A percentile compares a stretch with the other conserved stretches of the same genome.
phyloP scores from a whole-genome alignment of 176 grass and related monocot genomes.

The Rhynchospora tenuis region DNA sequence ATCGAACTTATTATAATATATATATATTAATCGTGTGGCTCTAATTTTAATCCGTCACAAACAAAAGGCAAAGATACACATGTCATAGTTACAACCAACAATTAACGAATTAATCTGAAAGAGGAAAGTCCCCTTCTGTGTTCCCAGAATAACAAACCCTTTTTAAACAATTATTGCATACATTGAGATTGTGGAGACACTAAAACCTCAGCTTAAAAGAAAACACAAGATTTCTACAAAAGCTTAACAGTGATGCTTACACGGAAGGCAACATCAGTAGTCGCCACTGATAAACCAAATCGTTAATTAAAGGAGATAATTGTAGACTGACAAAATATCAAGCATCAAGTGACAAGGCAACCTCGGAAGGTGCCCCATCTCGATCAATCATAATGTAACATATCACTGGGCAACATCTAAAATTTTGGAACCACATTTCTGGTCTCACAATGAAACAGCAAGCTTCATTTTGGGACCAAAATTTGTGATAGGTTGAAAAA shows the following conservation, averaged over 20 bases:
- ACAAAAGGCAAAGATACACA: too few relatives aligned
- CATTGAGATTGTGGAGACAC: too few relatives aligned
- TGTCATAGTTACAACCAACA: too few relatives aligned
- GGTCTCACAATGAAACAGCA: slow-evolving; percentile 3
- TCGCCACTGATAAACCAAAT: background rate
- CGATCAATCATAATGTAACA: slow-evolving; percentile 32
- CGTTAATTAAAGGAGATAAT: background rate
- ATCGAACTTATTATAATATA: too few relatives aligned
- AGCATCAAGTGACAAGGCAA: background rate
- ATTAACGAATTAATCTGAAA: too few relatives aligned
- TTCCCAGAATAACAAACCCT: too few relatives aligned
- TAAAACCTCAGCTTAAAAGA: background rate
- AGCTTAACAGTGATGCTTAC: slow-evolving; percentile 17
- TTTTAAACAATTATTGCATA: too few relatives aligned
- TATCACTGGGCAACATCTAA: background rate
- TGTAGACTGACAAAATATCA: slow-evolving; percentile 13
- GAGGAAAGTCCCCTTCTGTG: too few relatives aligned
- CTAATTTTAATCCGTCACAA: too few relatives aligned
- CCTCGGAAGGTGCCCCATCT: slow-evolving; percentile 43
- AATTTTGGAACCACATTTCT: background rate
- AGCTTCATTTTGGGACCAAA: slow-evolving; percentile 14
- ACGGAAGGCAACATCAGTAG: background rate
- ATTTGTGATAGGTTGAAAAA: background rate
- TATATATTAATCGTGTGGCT: too few relatives aligned
- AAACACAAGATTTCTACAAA: background rate